Percentiles rank a stretch among this genome's conserved stretches.
These are phyloP conservation scores for Camellia oleifera DNA, from an alignment of 179 eudicot species.

Conservation along the genomic window DNA sequence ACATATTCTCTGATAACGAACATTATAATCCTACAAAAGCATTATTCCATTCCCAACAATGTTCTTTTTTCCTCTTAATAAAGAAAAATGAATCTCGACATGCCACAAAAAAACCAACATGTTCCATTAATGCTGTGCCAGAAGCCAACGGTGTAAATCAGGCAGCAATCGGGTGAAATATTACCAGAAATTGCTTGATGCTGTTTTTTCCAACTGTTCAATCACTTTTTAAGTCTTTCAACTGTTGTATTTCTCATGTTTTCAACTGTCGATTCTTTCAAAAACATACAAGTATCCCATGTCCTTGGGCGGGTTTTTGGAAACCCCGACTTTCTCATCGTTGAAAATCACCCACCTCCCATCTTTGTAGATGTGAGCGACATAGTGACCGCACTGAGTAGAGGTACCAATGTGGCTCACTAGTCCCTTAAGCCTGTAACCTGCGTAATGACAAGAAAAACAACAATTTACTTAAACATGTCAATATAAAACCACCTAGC, in stretches of 20 bases:
- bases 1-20: neutral
- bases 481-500: neutral
- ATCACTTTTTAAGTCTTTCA: neutral
- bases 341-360: constrained; percentile 95
- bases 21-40: neutral
- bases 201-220: neutral
- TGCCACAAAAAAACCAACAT: neutral
- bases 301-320: constrained; percentile 88
- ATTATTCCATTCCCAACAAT: neutral
- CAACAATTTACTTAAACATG: neutral
- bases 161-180: neutral
- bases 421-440: constrained; percentile 73
- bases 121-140: neutral
- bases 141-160: neutral
- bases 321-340: constrained; percentile 84
- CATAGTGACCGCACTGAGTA: constrained; percentile 97
- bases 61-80: neutral
- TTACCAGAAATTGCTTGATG: neutral
- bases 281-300: constrained; percentile 96
- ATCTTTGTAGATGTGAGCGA: constrained; percentile 85
- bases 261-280: constrained; percentile 45
- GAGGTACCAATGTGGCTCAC: constrained; percentile 99
- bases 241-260: constrained; percentile 2
- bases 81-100: neutral
- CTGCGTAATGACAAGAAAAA: constrained; percentile 36